These are phyloP conservation scores for Tulasnella sp. DNA, from an alignment of 768 basidiomycete genomes.

Conservation along the genomic window DNA sequence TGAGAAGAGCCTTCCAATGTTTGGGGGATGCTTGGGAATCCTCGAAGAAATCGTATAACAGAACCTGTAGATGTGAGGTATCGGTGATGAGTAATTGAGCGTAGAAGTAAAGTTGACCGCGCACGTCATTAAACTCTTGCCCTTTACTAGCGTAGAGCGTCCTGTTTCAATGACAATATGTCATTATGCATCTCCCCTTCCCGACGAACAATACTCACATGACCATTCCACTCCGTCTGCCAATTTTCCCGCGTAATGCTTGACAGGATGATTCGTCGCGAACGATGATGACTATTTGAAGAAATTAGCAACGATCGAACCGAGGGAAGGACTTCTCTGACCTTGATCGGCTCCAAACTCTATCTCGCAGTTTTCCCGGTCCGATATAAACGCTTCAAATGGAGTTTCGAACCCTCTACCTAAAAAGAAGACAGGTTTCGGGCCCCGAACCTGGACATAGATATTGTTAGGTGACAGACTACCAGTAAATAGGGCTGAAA, in stretches of 20 bases:
- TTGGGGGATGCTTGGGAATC: slow-evolving; percentile 41
- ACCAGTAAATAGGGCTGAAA: background rate
- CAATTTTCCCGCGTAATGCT: slow-evolving; percentile 39
- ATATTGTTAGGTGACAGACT: background rate
- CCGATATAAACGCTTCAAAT: background rate
- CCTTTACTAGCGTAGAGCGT: slow-evolving; percentile 57
- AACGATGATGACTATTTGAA: slow-evolving; percentile 64
- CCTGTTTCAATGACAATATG: background rate
- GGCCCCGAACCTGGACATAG: background rate
- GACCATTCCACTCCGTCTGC: slow-evolving; percentile 39
- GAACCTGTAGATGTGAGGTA: slow-evolving; percentile 11
- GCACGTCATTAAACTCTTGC: slow-evolving; percentile 53
- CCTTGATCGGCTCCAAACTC: slow-evolving; percentile 37
- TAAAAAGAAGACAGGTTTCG: slow-evolving; percentile 7
- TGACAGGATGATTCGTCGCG: slow-evolving; percentile 44
- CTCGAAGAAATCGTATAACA: slow-evolving; percentile 64
- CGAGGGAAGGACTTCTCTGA: slow-evolving; percentile 23
- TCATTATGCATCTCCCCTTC: too few relatives aligned
- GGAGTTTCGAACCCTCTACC: background rate
- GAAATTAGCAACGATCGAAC: slow-evolving; percentile 36
- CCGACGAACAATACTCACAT: background rate
- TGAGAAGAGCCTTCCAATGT: slow-evolving; percentile 49
- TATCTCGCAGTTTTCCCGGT: background rate
- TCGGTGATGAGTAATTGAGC: background rate
- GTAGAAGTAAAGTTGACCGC: background rate